Percentiles rank a stretch among this genome's conserved stretches.
phyloP scores from a whole-genome alignment of 2,329 filamentous ascomycete species.

The Trichoderma breve region DNA sequence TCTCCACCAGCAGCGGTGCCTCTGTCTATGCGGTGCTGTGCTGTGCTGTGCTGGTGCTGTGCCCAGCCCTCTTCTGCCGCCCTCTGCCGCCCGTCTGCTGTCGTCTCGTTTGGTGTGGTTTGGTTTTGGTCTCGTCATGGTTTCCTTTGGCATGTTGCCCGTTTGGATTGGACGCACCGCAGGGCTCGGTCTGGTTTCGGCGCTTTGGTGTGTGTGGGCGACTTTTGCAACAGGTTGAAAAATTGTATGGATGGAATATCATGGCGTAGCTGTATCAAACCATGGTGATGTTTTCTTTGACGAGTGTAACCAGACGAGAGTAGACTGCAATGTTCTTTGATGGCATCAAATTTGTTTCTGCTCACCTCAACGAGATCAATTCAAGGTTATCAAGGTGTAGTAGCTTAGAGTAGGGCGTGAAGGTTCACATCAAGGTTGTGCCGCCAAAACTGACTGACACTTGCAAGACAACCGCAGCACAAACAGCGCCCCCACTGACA shows the following conservation, averaged over 20 bases:
- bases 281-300: background rate
- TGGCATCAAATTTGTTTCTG: no score
- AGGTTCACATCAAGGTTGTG: background rate
- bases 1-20: constrained; percentile 2
- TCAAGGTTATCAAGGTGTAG: background rate
- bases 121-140: background rate
- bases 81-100: background rate
- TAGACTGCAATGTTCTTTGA: background rate
- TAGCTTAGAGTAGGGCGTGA: background rate
- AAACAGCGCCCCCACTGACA: background rate
- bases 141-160: background rate
- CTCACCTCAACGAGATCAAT: no score
- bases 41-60: background rate
- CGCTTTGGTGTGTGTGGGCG: background rate
- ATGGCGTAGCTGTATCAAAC: background rate
- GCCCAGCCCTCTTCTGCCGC: background rate
- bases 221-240: background rate
- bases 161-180: background rate
- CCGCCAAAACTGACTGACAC: background rate
- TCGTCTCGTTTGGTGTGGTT: background rate
- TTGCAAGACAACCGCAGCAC: background rate
- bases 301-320: background rate
- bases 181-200: background rate
- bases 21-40: background rate
- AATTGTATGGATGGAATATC: background rate